Conservation (phyloP, 768 basidiomycete species). For the Pisolithus microcarpus region DNA sequence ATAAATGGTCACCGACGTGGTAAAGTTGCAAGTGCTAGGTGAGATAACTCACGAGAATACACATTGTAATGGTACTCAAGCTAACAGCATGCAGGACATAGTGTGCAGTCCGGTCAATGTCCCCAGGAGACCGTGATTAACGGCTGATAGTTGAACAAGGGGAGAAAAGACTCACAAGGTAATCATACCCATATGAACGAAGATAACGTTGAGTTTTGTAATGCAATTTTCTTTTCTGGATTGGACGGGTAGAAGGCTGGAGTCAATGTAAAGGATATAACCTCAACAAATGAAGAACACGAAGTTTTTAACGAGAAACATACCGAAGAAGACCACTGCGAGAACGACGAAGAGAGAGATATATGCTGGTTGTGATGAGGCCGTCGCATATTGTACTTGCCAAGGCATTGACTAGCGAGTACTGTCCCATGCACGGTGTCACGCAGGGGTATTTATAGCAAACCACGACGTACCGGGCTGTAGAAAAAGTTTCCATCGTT, state of each 20-base stretch:
- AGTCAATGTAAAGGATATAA: too few species aligned
- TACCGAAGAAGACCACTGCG: conserved; percentile 11
- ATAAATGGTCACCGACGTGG: too few species aligned
- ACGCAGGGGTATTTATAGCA: neutral
- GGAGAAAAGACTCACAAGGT: conserved; percentile 9
- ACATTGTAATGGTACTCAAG: too few species aligned
- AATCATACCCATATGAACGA: conserved; percentile 17
- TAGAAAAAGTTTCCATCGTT: neutral
- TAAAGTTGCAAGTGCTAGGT: too few species aligned
- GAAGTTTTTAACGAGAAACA: neutral
- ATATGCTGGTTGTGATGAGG: conserved; percentile 13
- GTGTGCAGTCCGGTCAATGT: neutral
- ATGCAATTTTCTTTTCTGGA: conserved; percentile 9
- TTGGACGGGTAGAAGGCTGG: neutral
- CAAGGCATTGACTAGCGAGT: conserved; percentile 3
- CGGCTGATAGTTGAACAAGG: neutral
- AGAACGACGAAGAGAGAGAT: conserved; percentile 10
- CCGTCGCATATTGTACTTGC: conserved; percentile 16
- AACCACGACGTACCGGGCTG: neutral
- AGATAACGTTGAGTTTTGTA: conserved; percentile 7
- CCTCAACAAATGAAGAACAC: neutral
- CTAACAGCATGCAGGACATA: too few species aligned
- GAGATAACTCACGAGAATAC: too few species aligned
- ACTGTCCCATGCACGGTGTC: conserved; percentile 1
- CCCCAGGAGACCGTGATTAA: neutral